Conservation (phyloP, 306 rosid species). For the Senna tora region DNA sequence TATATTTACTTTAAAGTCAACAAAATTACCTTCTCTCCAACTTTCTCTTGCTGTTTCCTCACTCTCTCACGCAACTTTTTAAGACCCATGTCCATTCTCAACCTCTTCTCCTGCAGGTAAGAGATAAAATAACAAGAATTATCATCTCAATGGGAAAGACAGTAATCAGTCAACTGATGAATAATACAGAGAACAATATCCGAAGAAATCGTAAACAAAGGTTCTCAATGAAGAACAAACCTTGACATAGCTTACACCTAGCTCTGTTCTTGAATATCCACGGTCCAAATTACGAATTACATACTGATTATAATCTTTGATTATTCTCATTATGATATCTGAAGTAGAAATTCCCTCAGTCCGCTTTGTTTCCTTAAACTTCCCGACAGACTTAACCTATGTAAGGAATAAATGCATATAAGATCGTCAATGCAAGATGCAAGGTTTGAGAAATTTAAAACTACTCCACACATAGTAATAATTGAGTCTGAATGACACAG, state of each 20-base stretch:
- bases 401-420: conserved; percentile 33
- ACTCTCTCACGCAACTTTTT: conserved; percentile 88
- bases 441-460: conserved; percentile 26
- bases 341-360: conserved; percentile 97
- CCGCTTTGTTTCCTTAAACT: conserved; percentile 87
- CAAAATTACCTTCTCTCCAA: conserved; percentile 76
- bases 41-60: conserved; percentile 86
- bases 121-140: conserved; percentile 29
- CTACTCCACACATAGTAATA: not conserved
- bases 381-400: conserved; percentile 83
- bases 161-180: conserved; percentile 18
- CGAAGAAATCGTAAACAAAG: conserved; percentile 4
- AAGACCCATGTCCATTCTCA: conserved; percentile 87
- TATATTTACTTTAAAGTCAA: conserved; percentile 13
- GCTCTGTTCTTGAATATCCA: conserved; percentile 94
- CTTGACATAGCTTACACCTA: conserved; percentile 98
- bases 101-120: conserved; percentile 77
- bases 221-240: conserved; percentile 50
- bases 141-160: conserved; percentile 11
- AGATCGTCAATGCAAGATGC: conserved; percentile 10
- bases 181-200: conserved; percentile 25
- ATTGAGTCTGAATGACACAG: conserved; percentile 8
- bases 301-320: conserved; percentile 92
- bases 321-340: conserved; percentile 94
- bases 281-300: conserved; percentile 95